A percentile compares a stretch with the other conserved stretches of the same genome.
phyloP scores from a whole-genome alignment of 805 yeast species.

The Ogataea neopini region DNA sequence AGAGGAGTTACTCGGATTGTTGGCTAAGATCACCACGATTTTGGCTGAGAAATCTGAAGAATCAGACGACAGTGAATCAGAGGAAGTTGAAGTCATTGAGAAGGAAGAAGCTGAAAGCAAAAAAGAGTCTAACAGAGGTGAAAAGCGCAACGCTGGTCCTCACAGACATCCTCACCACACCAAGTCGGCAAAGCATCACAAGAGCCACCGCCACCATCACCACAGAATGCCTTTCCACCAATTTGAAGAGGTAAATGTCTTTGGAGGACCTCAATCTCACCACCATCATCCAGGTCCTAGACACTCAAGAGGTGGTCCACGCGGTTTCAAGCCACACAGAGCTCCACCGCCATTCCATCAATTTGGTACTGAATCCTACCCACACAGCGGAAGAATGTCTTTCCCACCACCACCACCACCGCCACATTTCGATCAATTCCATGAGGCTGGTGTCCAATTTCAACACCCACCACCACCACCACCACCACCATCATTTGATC shows the following conservation, averaged over 20 bases:
- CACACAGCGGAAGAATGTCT: neutral
- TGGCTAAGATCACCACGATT: constrained; percentile 2
- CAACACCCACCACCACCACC: neutral
- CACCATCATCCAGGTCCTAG: neutral
- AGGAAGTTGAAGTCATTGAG: neutral
- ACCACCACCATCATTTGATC: neutral
- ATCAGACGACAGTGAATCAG: neutral
- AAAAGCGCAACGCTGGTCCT: neutral
- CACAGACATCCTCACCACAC: constrained; percentile 3
- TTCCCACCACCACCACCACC: constrained; percentile 2
- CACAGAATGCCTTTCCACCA: neutral
- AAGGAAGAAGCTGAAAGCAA: neutral
- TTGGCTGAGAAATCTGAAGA: constrained; percentile 6
- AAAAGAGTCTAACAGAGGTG: neutral
- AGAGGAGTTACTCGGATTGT: constrained; percentile 6
- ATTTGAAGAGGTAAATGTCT: neutral
- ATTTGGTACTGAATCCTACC: neutral
- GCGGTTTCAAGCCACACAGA: neutral
- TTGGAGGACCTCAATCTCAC: neutral
- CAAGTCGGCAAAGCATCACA: neutral
- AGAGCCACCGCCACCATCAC: constrained; percentile 4
- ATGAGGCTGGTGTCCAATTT: neutral
- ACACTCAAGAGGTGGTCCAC: neutral
- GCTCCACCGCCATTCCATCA: neutral
- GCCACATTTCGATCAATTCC: neutral